These are phyloP conservation scores for Phalaenopsis aphrodite DNA, from an alignment of 106 monocot species.

Conservation along the genomic window DNA sequence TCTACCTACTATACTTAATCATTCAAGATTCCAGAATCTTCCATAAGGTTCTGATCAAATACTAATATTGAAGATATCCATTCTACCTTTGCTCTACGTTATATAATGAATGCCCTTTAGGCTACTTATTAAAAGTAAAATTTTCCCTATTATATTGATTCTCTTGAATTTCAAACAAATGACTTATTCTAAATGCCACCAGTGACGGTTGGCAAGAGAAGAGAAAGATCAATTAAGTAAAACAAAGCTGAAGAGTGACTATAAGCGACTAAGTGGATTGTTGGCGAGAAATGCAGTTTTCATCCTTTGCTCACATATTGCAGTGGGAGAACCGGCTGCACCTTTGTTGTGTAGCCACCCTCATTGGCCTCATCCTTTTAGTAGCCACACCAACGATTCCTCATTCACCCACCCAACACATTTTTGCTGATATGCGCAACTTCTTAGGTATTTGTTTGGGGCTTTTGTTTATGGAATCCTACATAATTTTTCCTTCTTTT, in stretches of 20 bases:
- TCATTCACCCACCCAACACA: slow-evolving; percentile 59
- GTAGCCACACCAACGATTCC: slow-evolving; percentile 48
- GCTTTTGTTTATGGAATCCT: background rate
- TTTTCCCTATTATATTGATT: background rate
- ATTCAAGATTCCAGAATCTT: background rate
- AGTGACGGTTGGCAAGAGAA: slow-evolving; percentile 3
- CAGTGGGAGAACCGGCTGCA: slow-evolving; percentile 26
- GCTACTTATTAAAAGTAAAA: background rate
- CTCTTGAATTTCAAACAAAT: background rate
- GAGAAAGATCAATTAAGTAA: background rate
- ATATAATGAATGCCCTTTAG: background rate
- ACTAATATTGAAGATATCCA: background rate
- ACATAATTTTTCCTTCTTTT: background rate
- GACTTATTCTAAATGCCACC: background rate
- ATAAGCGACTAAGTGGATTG: background rate
- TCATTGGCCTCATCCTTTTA: slow-evolving; percentile 35
- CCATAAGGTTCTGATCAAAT: background rate
- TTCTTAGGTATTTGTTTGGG: slow-evolving; percentile 29
- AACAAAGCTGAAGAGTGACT: background rate
- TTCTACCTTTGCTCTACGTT: background rate
- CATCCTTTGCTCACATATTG: slow-evolving; percentile 11
- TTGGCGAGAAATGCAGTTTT: slow-evolving; percentile 7
- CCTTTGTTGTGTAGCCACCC: slow-evolving; percentile 1
- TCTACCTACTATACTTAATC: background rate
- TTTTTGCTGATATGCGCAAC: slow-evolving; percentile 93